phyloP scores from a whole-genome alignment of 306 rosid species.

The Geum urbanum region DNA sequence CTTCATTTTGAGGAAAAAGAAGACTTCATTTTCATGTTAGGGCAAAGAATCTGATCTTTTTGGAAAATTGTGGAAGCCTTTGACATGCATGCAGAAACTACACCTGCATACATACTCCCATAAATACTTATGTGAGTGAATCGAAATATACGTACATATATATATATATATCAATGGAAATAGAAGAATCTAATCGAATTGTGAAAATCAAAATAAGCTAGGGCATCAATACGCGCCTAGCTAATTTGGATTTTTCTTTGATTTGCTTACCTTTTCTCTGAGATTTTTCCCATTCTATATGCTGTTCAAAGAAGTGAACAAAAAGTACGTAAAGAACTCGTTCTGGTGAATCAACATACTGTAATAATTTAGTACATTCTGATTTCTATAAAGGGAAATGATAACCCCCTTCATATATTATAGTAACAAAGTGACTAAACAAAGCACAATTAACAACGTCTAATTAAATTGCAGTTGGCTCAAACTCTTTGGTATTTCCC shows the following conservation, averaged over 20 bases:
- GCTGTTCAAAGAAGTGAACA: slow-evolving; percentile 27
- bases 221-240: not conserved
- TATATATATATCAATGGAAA: not conserved
- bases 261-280: not conserved
- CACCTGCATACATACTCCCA: not conserved
- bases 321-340: slow-evolving; percentile 29
- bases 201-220: not conserved
- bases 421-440: slow-evolving; percentile 25
- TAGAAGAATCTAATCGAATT: not conserved
- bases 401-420: slow-evolving; percentile 24
- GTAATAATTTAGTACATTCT: slow-evolving; percentile 24
- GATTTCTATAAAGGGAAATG: slow-evolving; percentile 31
- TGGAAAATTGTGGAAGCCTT: not conserved
- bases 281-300: slow-evolving; percentile 3
- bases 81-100: not conserved
- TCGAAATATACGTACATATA: not conserved
- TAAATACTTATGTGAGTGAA: not conserved
- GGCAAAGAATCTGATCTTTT: slow-evolving; percentile 7
- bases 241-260: not conserved
- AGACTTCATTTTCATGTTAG: slow-evolving; percentile 35
- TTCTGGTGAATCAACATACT: not conserved
- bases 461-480: slow-evolving; percentile 53
- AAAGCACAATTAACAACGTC: slow-evolving; percentile 38
- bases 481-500: slow-evolving; percentile 47
- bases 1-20: slow-evolving; percentile 40